phyloP scores from a whole-genome alignment of 768 basidiomycete genomes.

The Suillus brevipes region DNA sequence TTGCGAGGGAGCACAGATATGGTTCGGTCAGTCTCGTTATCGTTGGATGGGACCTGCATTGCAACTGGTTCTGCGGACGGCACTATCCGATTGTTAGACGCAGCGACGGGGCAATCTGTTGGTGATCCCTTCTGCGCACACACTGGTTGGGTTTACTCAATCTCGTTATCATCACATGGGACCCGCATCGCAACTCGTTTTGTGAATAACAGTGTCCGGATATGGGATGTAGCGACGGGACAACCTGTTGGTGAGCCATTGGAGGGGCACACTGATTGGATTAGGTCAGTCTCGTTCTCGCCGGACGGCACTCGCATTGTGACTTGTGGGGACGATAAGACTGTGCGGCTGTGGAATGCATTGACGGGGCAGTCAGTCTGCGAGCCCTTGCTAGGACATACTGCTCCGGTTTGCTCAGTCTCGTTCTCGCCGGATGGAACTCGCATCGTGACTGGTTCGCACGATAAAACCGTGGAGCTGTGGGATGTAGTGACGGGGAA shows the following conservation, averaged over 20 bases:
- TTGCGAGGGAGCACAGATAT: neutral
- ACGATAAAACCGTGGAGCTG: constrained; percentile 14
- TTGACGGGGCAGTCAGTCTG: constrained; percentile 8
- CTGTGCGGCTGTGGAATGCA: constrained; percentile 6
- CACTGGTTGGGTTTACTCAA: neutral
- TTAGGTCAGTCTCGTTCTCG: constrained; percentile 10
- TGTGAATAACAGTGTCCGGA: neutral
- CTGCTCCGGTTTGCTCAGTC: neutral
- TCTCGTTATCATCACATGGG: neutral
- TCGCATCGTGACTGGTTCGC: constrained; percentile 19
- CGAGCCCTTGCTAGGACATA: constrained; percentile 2
- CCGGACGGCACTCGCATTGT: constrained; percentile 9
- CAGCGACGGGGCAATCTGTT: neutral
- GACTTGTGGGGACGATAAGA: neutral
- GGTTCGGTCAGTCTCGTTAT: neutral
- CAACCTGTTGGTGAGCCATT: neutral
- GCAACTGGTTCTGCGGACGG: neutral
- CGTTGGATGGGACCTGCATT: neutral
- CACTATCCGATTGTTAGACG: neutral
- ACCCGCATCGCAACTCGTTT: neutral
- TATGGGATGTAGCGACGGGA: neutral
- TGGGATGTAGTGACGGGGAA: constrained; percentile 21
- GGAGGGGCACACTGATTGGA: neutral
- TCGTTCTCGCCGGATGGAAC: constrained; percentile 15
- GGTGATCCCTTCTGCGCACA: neutral